Conservation (phyloP, 2,329 filamentous ascomycete species). For the Lojkania enalia region DNA sequence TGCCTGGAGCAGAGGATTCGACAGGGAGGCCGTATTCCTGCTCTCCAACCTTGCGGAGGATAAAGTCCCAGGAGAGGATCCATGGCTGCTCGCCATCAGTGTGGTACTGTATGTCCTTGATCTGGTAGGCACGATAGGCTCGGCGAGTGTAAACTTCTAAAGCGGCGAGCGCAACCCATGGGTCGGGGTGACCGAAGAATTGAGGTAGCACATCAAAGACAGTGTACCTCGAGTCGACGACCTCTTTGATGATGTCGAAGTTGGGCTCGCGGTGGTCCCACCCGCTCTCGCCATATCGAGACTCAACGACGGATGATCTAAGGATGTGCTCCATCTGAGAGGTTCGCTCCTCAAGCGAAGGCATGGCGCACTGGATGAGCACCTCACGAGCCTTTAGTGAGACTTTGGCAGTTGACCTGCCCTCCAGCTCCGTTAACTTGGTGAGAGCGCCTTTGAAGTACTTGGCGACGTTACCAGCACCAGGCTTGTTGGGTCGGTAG, state of each 20-base stretch:
- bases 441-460: slow-evolving; percentile 81
- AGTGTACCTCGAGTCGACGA: slow-evolving; percentile 97
- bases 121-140: slow-evolving; percentile 92
- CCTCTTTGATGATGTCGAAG: slow-evolving; percentile 90
- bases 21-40: slow-evolving; percentile 84
- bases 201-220: slow-evolving; percentile 94
- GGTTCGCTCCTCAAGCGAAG: slow-evolving; percentile 91
- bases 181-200: slow-evolving; percentile 93
- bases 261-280: slow-evolving; percentile 95
- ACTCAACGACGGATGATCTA: slow-evolving; percentile 91
- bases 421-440: slow-evolving; percentile 88
- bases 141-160: slow-evolving; percentile 96
- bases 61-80: slow-evolving; percentile 91
- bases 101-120: slow-evolving; percentile 88
- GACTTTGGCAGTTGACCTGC: slow-evolving; percentile 86
- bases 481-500: slow-evolving; percentile 93
- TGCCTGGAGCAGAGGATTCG: slow-evolving; percentile 77
- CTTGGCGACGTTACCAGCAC: slow-evolving; percentile 84
- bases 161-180: slow-evolving; percentile 90
- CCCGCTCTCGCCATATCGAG: slow-evolving; percentile 94
- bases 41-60: slow-evolving; percentile 89
- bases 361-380: slow-evolving; percentile 94
- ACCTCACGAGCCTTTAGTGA: slow-evolving; percentile 96
- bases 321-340: slow-evolving; percentile 99
- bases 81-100: slow-evolving; percentile 76